These are phyloP conservation scores for Gentiana macrophylla DNA, from an alignment of 257 asterid species.

Conservation along the genomic window DNA sequence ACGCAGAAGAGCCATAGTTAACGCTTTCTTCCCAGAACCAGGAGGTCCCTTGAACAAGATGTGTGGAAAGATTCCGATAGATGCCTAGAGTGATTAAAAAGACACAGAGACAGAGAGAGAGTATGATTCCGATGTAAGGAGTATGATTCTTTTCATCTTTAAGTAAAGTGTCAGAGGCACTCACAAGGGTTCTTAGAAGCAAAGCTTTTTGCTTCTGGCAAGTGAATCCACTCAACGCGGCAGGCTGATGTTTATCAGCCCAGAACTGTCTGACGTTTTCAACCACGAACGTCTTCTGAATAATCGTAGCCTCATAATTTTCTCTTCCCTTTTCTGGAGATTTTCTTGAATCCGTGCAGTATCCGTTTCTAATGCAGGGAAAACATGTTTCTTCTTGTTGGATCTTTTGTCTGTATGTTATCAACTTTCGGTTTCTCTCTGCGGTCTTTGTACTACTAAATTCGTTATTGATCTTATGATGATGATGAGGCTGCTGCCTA, in stretches of 20 bases:
- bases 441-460: slow-evolving; percentile 40
- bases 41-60: slow-evolving; percentile 62
- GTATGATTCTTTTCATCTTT: no score
- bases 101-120: background rate
- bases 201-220: slow-evolving; percentile 74
- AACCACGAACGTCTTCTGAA: slow-evolving; percentile 54
- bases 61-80: slow-evolving; percentile 42
- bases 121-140: no score
- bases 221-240: slow-evolving; percentile 43
- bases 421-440: slow-evolving; percentile 40
- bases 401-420: slow-evolving; percentile 39
- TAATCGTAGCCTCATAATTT: slow-evolving; percentile 55
- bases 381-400: slow-evolving; percentile 56
- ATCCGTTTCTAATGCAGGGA: slow-evolving; percentile 61
- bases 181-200: slow-evolving; percentile 58
- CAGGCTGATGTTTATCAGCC: slow-evolving; percentile 77
- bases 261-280: slow-evolving; percentile 68
- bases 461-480: slow-evolving; percentile 10
- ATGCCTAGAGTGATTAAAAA: slow-evolving; percentile 24
- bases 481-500: slow-evolving; percentile 45
- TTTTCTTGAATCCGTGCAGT: slow-evolving; percentile 37
- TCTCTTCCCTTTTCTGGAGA: slow-evolving; percentile 52
- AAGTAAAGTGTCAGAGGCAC: slow-evolving; percentile 8
- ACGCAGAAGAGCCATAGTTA: slow-evolving; percentile 55
- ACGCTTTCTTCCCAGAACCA: slow-evolving; percentile 73